These are phyloP conservation scores for Pichia cabralensis DNA, from an alignment of 805 yeast species.

Conservation along the genomic window DNA sequence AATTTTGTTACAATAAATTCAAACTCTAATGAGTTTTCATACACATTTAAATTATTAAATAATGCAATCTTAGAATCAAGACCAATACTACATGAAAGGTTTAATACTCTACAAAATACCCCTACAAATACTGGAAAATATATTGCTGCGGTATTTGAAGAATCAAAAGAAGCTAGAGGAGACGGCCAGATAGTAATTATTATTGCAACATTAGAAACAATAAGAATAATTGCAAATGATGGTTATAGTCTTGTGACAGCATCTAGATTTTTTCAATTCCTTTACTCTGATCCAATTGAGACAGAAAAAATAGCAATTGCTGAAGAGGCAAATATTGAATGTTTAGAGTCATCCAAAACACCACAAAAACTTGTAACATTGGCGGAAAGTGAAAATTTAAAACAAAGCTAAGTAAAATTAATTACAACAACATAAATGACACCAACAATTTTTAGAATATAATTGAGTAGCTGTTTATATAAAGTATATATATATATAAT, in stretches of 20 bases:
- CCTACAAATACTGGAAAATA: constrained; percentile 30
- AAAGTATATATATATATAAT: too few relatives aligned
- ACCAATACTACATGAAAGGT: constrained; percentile 23
- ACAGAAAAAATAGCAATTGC: constrained; percentile 2
- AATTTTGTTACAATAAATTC: constrained; percentile 18
- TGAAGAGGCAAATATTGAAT: constrained; percentile 1
- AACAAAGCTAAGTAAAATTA: not conserved
- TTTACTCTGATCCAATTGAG: not conserved
- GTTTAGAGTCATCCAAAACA: too few relatives aligned
- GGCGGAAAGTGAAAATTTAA: too few relatives aligned
- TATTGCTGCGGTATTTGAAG: constrained; percentile 29
- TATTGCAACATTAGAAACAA: constrained; percentile 26
- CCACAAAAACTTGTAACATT: too few relatives aligned
- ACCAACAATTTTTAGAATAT: too few relatives aligned
- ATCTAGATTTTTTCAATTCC: not conserved
- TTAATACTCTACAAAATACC: constrained; percentile 19
- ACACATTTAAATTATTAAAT: constrained; percentile 34
- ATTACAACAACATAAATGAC: too few relatives aligned
- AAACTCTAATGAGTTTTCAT: constrained; percentile 46
- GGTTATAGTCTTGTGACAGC: constrained; percentile 10
- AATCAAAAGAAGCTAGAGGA: constrained; percentile 31
- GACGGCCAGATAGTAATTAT: constrained; percentile 23
- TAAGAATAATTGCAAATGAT: constrained; percentile 15
- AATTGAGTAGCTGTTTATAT: too few relatives aligned
- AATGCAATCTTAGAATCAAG: constrained; percentile 31